Percentiles rank a stretch among this genome's conserved stretches.
phyloP scores from a whole-genome alignment of 2,329 filamentous ascomycete species.

The Fusarium miscanthi region DNA sequence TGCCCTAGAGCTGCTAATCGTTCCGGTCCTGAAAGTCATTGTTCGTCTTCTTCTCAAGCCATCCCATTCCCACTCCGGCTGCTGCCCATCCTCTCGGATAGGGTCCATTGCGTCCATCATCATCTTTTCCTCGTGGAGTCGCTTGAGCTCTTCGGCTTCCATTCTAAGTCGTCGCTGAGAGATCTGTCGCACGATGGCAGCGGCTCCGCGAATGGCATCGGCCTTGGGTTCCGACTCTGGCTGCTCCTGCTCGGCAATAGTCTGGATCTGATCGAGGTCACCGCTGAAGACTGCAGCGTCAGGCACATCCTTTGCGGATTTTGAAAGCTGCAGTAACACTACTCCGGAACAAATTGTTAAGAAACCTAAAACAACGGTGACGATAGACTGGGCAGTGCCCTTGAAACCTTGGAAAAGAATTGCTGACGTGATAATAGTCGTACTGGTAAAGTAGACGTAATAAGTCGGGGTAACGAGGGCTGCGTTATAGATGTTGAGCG shows the following conservation, averaged over 20 bases:
- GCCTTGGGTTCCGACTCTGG: constrained; percentile 97
- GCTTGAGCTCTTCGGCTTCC: constrained; percentile 82
- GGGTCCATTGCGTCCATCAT: constrained; percentile 76
- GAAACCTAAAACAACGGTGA: constrained; percentile 93
- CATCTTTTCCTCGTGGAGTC: constrained; percentile 81
- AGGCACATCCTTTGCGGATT: constrained; percentile 96
- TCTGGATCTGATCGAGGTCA: constrained; percentile 93
- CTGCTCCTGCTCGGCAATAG: constrained; percentile 93
- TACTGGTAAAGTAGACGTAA: constrained; percentile 97
- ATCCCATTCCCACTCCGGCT: constrained; percentile 83
- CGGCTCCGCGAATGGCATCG: constrained; percentile 91
- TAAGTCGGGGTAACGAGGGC: constrained; percentile 97
- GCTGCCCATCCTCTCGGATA: constrained; percentile 77
- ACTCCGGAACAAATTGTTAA: constrained; percentile 93
- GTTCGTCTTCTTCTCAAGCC: constrained; percentile 81
- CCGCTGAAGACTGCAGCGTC: constrained; percentile 92
- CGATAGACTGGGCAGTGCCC: constrained; percentile 81
- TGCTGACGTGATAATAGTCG: constrained; percentile 93
- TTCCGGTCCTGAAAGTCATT: constrained; percentile 51
- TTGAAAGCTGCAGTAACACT: constrained; percentile 93
- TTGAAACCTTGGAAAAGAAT: constrained; percentile 95
- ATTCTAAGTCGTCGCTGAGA: constrained; percentile 80
- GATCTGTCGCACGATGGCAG: constrained; percentile 86
- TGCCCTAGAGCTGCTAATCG: constrained; percentile 47
- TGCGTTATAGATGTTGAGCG: constrained; percentile 95